phyloP scores from a whole-genome alignment of 345 rosid genomes.

The Alliaria petiolata region DNA sequence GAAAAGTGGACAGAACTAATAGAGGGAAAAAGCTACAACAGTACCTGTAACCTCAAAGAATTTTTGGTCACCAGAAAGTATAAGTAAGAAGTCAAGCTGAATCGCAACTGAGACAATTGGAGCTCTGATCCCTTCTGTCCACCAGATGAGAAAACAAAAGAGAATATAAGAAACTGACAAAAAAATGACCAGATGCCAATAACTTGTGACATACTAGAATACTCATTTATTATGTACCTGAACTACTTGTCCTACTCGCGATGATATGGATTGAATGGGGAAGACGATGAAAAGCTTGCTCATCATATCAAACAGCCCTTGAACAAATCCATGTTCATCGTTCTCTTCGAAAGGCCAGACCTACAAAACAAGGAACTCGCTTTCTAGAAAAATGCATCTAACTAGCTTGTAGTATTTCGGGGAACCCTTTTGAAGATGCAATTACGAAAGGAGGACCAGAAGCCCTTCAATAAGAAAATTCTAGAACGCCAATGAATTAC shows the following conservation, averaged over 20 bases:
- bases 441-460: conserved; percentile 9
- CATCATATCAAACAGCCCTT: conserved; percentile 86
- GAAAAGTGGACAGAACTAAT: not conserved
- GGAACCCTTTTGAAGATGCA: not conserved
- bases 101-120: conserved; percentile 55
- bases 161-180: conserved; percentile 1
- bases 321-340: conserved; percentile 75
- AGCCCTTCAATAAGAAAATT: not conserved
- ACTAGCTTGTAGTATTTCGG: conserved; percentile 5
- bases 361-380: conserved; percentile 36
- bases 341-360: conserved; percentile 97
- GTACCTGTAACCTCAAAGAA: conserved; percentile 76
- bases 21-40: not conserved
- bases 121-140: conserved; percentile 58
- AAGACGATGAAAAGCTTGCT: conserved; percentile 52
- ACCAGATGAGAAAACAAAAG: not conserved
- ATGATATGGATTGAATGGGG: conserved; percentile 28
- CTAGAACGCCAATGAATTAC: conserved; percentile 31
- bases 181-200: conserved; percentile 10
- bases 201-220: conserved; percentile 6
- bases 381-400: conserved; percentile 5
- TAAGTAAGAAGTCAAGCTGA: conserved; percentile 74
- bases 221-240: conserved; percentile 42
- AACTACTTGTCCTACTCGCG: conserved; percentile 35
- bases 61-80: conserved; percentile 80